Base-by-base conservation (phyloP, 2,329 filamentous ascomycete genomes). In the Lasiodiplodia sp. region DNA sequence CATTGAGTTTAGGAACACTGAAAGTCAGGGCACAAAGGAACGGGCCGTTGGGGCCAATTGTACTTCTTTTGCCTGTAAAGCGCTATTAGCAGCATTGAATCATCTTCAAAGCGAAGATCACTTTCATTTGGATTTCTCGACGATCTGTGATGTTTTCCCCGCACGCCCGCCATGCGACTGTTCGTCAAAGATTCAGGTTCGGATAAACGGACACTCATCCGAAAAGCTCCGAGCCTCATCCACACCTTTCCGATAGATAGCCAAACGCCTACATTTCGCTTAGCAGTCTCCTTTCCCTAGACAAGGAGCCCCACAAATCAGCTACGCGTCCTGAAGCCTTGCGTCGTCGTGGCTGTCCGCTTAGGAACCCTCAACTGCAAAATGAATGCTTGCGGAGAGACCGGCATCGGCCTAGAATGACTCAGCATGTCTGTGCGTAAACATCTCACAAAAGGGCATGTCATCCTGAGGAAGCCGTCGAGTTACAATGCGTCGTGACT, bases 181-280 rank as follows among this genome's bases (percentile, higher is more conserved):
- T 37, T 47, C 5, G 60, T 52, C 3, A 28, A 25, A 18, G 31
- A 18, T 52, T 16, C 38, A 11, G 7, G 31, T 52, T 52, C 60
- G 60, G 60, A 31, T 64, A 64, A 52, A 44, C 47, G 60, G 47
- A 38, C 47, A 14, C 10, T 51, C 60, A 64, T 34, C 60, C 60
- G 60, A 53, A 64, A 64, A 64, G 44, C 44, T 28, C 60, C 60
- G 60, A 64, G 37, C 11, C 16, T 49, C 60, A n/a, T 64, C 60
- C 47, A 64, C 16, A 1, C 28, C 28, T 34, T 64, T 64, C 60
- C 47, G 47, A 52, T 2, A 18, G 5, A 23, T 16, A 49, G 40
- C 23, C 21, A 21, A 37, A 56, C 28, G 12, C 21, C n/a, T 47
- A 21, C n/a, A 47, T 21, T 47, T 47, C 44, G 44, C 44, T 47